Conservation (phyloP, 257 asterid genomes). For the Ilex aquifolium region DNA sequence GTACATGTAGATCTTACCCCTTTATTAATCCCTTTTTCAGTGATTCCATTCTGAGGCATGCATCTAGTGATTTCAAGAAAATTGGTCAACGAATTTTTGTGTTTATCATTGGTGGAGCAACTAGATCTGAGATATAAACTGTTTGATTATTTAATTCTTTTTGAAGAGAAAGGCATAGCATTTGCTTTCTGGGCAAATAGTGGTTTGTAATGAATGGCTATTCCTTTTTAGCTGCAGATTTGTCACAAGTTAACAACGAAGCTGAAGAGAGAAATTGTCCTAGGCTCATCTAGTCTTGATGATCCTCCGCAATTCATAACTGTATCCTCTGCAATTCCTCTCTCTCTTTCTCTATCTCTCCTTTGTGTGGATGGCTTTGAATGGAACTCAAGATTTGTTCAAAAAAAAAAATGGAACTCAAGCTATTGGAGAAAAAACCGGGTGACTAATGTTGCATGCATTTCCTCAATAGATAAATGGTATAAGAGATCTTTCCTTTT, state of each 20-base stretch:
- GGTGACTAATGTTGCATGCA: no score
- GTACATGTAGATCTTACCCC: background rate
- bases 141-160: background rate
- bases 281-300: conserved; percentile 96
- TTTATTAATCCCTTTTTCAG: conserved; percentile 35
- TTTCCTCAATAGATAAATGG: no score
- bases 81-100: conserved; percentile 97
- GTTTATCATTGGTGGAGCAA: conserved; percentile 97
- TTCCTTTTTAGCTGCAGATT: conserved; percentile 66
- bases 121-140: conserved; percentile 88
- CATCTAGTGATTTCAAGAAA: conserved; percentile 92
- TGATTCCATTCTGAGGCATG: conserved; percentile 84
- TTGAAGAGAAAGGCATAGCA: background rate
- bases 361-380: no score
- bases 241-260: conserved; percentile 86
- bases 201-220: conserved; percentile 5
- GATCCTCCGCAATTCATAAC: conserved; percentile 95
- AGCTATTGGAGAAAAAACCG: no score
- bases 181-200: background rate
- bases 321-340: conserved; percentile 52
- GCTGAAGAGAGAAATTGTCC: conserved; percentile 80
- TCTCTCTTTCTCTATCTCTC: no score
- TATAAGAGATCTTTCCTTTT: background rate
- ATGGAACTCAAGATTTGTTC: no score
- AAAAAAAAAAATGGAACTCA: no score